Base-by-base conservation (phyloP, 192 early-diverging fungal genomes). In the Coemansia sp. region DNA sequence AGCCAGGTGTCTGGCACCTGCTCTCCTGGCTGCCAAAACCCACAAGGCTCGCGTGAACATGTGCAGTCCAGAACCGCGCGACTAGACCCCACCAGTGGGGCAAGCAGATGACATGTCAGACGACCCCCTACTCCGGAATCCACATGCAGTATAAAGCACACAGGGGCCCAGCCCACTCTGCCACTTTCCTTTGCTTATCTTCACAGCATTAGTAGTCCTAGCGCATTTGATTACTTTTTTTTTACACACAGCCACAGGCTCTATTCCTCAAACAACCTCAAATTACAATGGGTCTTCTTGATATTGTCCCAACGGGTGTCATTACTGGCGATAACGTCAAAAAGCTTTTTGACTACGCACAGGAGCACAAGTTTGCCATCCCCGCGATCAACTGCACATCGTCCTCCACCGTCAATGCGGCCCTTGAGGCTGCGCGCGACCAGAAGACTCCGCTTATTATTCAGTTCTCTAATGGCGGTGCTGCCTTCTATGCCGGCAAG, bases 361-460 rank as follows among this genome's bases (percentile, higher is more conserved):
- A 82, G 69, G 74, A 94, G 78, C 85, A 97, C 78, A 72, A 86
- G 30, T 97, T 94, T 67, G 95, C 95, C 70, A 97, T 97, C 83
- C 94, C 95, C 54, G 93, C 95, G 46, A 90, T 97, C 85, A 97
- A 97, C 86, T 94, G 93, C 88, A 96, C 93, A 72, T 91, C 91
- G 39, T 92, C 93, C 23, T 94, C 91, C 39, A 94, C 94, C 62
- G 65, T 95, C 82, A 97, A 95, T 66, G 95, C 95, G 51, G 87
- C 89, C 29, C 88, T 97, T 51, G 94, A 97, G 86, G 93, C 95
- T 80, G 95, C 95, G 27, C 90, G 94, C 72, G 94, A 97, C 70
- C 84, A 87, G 64, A 94, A 94, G 81, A 90, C 92, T 25, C 94
- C 94, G 70, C 83, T 97, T 68, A 94, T 97, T 76, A 92, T 97